phyloP scores from a whole-genome alignment of 2,329 filamentous ascomycete genomes.

The Claviceps digitariae region DNA sequence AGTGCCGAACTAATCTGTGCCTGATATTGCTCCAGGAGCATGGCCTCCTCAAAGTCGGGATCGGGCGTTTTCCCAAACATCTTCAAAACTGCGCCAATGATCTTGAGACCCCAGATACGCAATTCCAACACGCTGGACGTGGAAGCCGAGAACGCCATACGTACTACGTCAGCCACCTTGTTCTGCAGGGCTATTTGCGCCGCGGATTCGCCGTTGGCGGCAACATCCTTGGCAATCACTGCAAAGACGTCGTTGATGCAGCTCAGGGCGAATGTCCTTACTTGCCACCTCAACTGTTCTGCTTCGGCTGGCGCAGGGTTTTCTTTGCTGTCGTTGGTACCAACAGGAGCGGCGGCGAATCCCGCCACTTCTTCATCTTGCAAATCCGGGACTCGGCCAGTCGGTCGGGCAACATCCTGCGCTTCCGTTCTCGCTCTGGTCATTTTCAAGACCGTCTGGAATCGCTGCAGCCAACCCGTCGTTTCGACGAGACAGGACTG shows the following conservation, averaged over 20 bases:
- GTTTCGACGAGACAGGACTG: conserved; percentile 77
- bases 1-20: conserved; percentile 94
- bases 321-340: conserved; percentile 39
- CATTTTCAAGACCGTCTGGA: conserved; percentile 80
- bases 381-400: conserved; percentile 54
- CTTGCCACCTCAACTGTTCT: conserved; percentile 89
- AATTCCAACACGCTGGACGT: conserved; percentile 86
- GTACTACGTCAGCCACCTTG: conserved; percentile 80
- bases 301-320: conserved; percentile 45
- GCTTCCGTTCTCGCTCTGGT: conserved; percentile 56
- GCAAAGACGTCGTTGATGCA: conserved; percentile 73
- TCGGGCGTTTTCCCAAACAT: conserved; percentile 94
- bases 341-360: conserved; percentile 65
- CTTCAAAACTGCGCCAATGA: conserved; percentile 85
- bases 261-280: conserved; percentile 83
- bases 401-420: conserved; percentile 28
- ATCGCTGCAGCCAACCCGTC: conserved; percentile 72
- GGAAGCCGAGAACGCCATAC: conserved; percentile 94
- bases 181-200: conserved; percentile 69
- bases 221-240: conserved; percentile 65
- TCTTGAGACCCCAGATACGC: conserved; percentile 80
- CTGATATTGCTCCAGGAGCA: conserved; percentile 93
- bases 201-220: conserved; percentile 62
- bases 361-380: conserved; percentile 95
- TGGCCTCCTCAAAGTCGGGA: conserved; percentile 94